Base-by-base conservation (phyloP, 441 rosid genomes). In the Omphalea diandra region DNA sequence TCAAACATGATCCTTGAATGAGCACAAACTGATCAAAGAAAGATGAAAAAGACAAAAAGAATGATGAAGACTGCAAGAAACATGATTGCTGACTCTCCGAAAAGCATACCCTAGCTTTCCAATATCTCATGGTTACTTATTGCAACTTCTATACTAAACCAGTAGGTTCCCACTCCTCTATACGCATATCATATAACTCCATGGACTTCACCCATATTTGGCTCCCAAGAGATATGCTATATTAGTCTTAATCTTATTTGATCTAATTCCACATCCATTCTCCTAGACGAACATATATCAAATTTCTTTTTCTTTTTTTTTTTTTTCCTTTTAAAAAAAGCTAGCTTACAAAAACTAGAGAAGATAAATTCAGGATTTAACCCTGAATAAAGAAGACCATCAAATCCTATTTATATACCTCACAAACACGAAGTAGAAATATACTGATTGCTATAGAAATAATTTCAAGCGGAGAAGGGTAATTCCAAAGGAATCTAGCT, bases 181-280 rank as follows among this genome's bases (percentile, higher is more conserved):
- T 7, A n/a, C 22, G 11, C n/a, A n/a, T n/a, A 8, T 10, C 46
- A 36, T 4, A n/a, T 60, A 3, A 59, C 2, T n/a, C 31, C 46
- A 10, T 2, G 46, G 18, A 60, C 46, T 59, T 55, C 6, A 49
- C 24, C 27, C 26, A 50, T n/a, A 20, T 26, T 20, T 22, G 18
- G 7, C 29, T 33, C 26, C 27, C 35, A 20, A 35, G 20, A 3
- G 3, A 15, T 60, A 58, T 58, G 63, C 43, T 58, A 9, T 58
- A 36, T n/a, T 50, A n/a, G 3, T 49, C 24, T n/a, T 49, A 47
- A 35, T 36, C n/a, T 9, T 7, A 35, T 44, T 20, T 36, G 41
- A 14, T 60, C 46, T 31, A 36, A 60, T 60, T 36, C 35, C 64
- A 14, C 64, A 20, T 35, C 63, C 8, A 60, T 36, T 60, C 46